phyloP scores from a whole-genome alignment of 352 stramenopile genomes.

The Pythium brassicae region DNA sequence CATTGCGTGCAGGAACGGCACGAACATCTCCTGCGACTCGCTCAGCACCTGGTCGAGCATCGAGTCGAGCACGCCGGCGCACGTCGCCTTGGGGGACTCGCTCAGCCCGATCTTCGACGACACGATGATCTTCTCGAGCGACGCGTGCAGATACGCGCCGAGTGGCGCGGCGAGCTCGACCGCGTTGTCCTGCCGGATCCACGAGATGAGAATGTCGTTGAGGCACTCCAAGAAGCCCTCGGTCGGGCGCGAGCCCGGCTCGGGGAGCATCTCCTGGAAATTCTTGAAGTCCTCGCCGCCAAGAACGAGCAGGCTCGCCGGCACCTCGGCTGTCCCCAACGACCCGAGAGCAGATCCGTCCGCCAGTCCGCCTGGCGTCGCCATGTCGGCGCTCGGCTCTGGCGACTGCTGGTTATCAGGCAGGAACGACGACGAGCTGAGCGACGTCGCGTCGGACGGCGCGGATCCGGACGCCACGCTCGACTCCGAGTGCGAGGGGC shows the following conservation, averaged over 20 bases:
- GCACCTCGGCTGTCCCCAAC: conserved; percentile 33
- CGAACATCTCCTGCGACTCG: conserved; percentile 57
- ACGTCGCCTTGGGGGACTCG: conserved; percentile 56
- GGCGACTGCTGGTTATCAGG: conserved; percentile 51
- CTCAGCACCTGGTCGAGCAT: conserved; percentile 80
- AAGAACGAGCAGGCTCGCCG: conserved; percentile 48
- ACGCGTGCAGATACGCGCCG: conserved; percentile 57
- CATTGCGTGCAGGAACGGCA: conserved; percentile 83
- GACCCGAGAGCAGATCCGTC: conserved; percentile 14
- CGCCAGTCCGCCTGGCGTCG: conserved; percentile 19
- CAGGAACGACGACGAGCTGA: conserved; percentile 78
- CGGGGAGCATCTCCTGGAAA: conserved; percentile 69
- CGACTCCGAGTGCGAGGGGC: conserved; percentile 65
- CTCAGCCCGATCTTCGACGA: conserved; percentile 67
- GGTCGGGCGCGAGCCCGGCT: conserved; percentile 51
- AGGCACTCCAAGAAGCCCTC: conserved; percentile 76
- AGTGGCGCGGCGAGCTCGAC: conserved; percentile 55
- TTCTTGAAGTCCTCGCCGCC: conserved; percentile 73
- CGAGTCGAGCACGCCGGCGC: conserved; percentile 64
- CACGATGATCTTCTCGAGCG: conserved; percentile 72
- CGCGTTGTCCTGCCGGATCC: conserved; percentile 74
- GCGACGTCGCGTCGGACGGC: conserved; percentile 56
- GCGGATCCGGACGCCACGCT: conserved; percentile 39
- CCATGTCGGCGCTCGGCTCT: conserved; percentile 27
- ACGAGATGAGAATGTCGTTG: conserved; percentile 82